These are phyloP conservation scores for Tricholoma hemisulphureum DNA, from an alignment of 768 basidiomycete species.

Conservation along the genomic window DNA sequence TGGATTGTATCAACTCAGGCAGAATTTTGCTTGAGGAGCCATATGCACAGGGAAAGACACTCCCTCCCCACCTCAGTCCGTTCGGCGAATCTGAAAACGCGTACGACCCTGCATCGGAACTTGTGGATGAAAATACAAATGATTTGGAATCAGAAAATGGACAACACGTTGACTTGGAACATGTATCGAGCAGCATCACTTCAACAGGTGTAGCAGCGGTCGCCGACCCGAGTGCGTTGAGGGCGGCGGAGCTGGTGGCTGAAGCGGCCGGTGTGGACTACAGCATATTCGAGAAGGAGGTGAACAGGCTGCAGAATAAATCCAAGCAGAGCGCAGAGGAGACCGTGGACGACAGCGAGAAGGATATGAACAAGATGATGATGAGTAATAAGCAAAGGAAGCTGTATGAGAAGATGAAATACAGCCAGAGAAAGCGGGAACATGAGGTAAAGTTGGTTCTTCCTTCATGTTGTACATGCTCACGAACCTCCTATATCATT, in stretches of 20 bases:
- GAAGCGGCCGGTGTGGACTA: slow-evolving; percentile 85
- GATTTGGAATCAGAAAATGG: slow-evolving; percentile 33
- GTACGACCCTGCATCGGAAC: slow-evolving; percentile 59
- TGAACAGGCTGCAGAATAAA: slow-evolving; percentile 56
- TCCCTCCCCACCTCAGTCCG: slow-evolving; percentile 95
- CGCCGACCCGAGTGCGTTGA: slow-evolving; percentile 65
- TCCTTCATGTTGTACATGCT: neutral
- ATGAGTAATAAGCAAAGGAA: slow-evolving; percentile 95
- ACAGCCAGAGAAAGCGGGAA: slow-evolving; percentile 72
- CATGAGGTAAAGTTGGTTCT: slow-evolving; percentile 62
- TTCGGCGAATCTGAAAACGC: slow-evolving; percentile 83
- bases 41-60: slow-evolving; percentile 79
- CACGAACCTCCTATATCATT: slow-evolving; percentile 13
- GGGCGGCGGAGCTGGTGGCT: slow-evolving; percentile 88
- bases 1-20: slow-evolving; percentile 90
- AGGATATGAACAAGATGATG: slow-evolving; percentile 96
- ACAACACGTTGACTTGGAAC: slow-evolving; percentile 31
- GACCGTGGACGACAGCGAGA: slow-evolving; percentile 49
- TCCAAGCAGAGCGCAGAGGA: slow-evolving; percentile 26
- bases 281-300: slow-evolving; percentile 72
- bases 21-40: slow-evolving; percentile 81
- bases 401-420: slow-evolving; percentile 91
- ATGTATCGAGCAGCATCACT: slow-evolving; percentile 31
- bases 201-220: slow-evolving; percentile 32
- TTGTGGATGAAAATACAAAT: slow-evolving; percentile 32